Evolutionary conservation across 73 alveolate species (phyloP).

Genomic region (Stentor roeselii): DNA sequence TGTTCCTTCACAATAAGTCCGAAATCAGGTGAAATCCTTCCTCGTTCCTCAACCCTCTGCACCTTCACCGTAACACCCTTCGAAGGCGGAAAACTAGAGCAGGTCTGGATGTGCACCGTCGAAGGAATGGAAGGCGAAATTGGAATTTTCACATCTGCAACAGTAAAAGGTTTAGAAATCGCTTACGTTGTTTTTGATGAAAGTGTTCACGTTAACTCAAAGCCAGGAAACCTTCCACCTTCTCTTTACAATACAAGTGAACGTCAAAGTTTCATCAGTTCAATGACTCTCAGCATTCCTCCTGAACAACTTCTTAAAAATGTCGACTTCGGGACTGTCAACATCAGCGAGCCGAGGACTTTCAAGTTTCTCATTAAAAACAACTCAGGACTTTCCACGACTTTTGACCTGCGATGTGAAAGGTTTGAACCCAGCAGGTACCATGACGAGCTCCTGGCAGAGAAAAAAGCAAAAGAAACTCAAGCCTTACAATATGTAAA

Average conservation of each 20-base stretch:
- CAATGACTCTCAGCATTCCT: neutral
- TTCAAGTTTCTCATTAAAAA: slow-evolving; percentile 58
- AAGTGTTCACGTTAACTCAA: neutral
- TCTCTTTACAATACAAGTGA: slow-evolving; percentile 20
- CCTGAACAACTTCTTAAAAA: slow-evolving; percentile 22
- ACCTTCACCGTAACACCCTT: slow-evolving; percentile 41
- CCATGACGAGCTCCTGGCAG: slow-evolving; percentile 4
- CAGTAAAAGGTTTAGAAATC: slow-evolving; percentile 16
- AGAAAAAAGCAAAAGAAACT: slow-evolving; percentile 6
- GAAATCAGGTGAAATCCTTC: slow-evolving; percentile 49
- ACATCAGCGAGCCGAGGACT: slow-evolving; percentile 48
- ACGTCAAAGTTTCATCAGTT: neutral
- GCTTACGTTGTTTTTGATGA: neutral
- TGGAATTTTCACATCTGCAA: slow-evolving; percentile 28
- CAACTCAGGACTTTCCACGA: slow-evolving; percentile 60
- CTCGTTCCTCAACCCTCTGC: slow-evolving; percentile 29
- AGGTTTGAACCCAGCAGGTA: slow-evolving; percentile 46
- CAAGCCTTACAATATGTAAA: neutral
- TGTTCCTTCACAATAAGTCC: slow-evolving; percentile 55
- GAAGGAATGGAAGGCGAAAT: slow-evolving; percentile 60
- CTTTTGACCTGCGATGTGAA: slow-evolving; percentile 40
- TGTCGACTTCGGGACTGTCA: slow-evolving; percentile 45
- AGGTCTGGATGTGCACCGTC: slow-evolving; percentile 51
- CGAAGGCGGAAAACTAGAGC: slow-evolving; percentile 50
- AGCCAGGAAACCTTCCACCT: neutral